Base-by-base conservation (phyloP, 192 early-diverging fungal species). In the Linnemannia zychae region DNA sequence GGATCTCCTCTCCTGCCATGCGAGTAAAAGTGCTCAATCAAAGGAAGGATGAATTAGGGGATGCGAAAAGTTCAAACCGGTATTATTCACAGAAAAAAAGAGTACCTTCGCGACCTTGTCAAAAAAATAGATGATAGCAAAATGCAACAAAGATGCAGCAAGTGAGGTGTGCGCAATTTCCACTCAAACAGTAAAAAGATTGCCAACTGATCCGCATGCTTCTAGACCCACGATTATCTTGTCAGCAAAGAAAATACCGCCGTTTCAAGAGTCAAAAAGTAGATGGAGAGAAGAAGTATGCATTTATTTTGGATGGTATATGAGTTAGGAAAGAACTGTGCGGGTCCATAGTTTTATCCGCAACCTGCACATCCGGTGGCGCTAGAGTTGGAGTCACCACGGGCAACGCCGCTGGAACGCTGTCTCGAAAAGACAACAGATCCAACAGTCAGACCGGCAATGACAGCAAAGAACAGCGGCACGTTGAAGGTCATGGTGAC, bases 401-500 rank as follows among this genome's bases (percentile, higher is more conserved):
- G 75, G 63, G 57, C 71, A 37, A 60, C 46, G 31, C 60, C 75
- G 15, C 70, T 34, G 24, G 74, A 67, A 0, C 81, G 68, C 53
- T 83, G 87, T 46, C 87, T 81, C 28, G 80, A 82, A 76, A 92
- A 92, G 3, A 88, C 63, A 38, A 91, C 81, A 0, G 88, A 76
- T 3, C 92, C 92, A 49, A 90, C 73, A 1, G 80, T 88, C 40
- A 92, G 74, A 46, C 93, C 92, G 63, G 80, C 17, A 22, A 94
- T 79, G 31, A 91, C 91, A 17, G 89, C 88, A 80, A 94, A 90
- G 79, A 93, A 91, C 63, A 93, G 71, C 2, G 88, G 88, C 66
- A 92, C 89, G 72, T 94, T 94, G 79, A 92, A 94, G 22, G 92
- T 91, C 93, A 94, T 94, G 72, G 87, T 90, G 7, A 92, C 79